Conservation (phyloP, 192 early-diverging fungal genomes). For the Kappamyces sp. region DNA sequence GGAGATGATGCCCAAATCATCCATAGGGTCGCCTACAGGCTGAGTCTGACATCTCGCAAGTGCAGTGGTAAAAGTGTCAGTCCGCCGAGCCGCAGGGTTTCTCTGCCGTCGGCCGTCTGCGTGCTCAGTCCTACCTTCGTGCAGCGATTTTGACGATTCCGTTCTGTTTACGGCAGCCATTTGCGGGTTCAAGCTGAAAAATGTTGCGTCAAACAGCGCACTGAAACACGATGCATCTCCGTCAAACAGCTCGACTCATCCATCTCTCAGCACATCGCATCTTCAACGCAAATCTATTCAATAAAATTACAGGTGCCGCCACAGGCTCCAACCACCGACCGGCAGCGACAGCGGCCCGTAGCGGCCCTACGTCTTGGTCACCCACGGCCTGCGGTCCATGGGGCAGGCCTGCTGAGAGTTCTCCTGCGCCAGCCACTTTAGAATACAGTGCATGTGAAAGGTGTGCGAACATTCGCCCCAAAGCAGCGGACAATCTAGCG, state of each 20-base stretch:
- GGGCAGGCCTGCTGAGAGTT: conserved; percentile 16
- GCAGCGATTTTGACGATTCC: conserved; percentile 11
- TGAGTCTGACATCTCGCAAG: too few relatives aligned
- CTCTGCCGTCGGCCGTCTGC: too few relatives aligned
- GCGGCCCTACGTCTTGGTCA: conserved; percentile 2
- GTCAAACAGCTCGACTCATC: too few relatives aligned
- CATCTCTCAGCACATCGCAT: too few relatives aligned
- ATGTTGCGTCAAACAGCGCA: too few relatives aligned
- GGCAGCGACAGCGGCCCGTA: too few relatives aligned
- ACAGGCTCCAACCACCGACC: too few relatives aligned
- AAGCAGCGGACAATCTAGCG: conserved; percentile 5
- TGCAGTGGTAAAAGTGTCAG: too few relatives aligned
- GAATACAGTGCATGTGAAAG: conserved; percentile 16
- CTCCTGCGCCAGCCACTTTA: conserved; percentile 12
- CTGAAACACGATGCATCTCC: too few relatives aligned
- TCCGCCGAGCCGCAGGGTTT: too few relatives aligned
- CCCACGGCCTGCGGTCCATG: conserved; percentile 20
- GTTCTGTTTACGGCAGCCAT: conserved; percentile 4
- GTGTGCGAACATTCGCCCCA: conserved; percentile 18
- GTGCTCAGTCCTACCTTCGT: neutral
- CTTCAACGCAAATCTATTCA: too few relatives aligned
- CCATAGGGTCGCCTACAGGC: conserved; percentile 29
- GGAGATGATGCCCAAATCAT: conserved; percentile 81
- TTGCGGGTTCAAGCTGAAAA: neutral
- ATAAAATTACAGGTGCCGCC: too few relatives aligned